Conservation (phyloP, 1,284 basidiomycete species). For the Melanopsichium pennsylvanicum region DNA sequence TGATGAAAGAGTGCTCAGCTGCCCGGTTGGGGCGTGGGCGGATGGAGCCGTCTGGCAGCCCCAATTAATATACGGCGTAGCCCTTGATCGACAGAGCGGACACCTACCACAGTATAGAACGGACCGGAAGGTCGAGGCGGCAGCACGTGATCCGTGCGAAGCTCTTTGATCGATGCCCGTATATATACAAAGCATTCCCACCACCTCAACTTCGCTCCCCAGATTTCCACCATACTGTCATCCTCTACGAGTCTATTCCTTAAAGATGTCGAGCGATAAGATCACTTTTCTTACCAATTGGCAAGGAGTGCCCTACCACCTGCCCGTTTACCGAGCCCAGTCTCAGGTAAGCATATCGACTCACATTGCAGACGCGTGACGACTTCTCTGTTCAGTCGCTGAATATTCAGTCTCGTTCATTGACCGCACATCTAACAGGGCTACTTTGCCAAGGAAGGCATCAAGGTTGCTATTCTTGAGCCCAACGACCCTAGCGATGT, state of each 20-base stretch:
- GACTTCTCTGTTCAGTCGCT: constrained; percentile 2
- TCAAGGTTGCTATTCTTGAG: constrained; percentile 67
- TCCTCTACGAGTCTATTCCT: not conserved
- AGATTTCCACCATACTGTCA: too few relatives aligned
- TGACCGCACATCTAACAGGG: constrained; percentile 13
- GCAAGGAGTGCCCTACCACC: constrained; percentile 66
- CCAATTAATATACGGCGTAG: too few relatives aligned
- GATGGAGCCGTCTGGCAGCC: too few relatives aligned
- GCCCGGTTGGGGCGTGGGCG: too few relatives aligned
- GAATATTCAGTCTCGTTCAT: not conserved
- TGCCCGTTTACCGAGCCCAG: constrained; percentile 67
- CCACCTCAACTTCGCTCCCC: too few relatives aligned
- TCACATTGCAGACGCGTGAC: constrained; percentile 11
- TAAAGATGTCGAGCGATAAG: constrained; percentile 48
- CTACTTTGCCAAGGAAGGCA: constrained; percentile 63
- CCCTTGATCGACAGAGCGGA: too few relatives aligned
- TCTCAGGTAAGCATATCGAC: constrained; percentile 42
- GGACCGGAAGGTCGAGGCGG: too few relatives aligned
- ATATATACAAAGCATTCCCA: too few relatives aligned
- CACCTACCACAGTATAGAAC: too few relatives aligned
- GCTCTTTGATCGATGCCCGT: too few relatives aligned
- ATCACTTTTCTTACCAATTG: constrained; percentile 57
- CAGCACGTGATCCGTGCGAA: too few relatives aligned
- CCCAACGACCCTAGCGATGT: constrained; percentile 64
- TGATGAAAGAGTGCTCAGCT: too few relatives aligned